Percentiles rank a stretch among this genome's conserved stretches.
Conservation (phyloP, 2,329 filamentous ascomycete species). For the Cadophora luteo-olivacea region DNA sequence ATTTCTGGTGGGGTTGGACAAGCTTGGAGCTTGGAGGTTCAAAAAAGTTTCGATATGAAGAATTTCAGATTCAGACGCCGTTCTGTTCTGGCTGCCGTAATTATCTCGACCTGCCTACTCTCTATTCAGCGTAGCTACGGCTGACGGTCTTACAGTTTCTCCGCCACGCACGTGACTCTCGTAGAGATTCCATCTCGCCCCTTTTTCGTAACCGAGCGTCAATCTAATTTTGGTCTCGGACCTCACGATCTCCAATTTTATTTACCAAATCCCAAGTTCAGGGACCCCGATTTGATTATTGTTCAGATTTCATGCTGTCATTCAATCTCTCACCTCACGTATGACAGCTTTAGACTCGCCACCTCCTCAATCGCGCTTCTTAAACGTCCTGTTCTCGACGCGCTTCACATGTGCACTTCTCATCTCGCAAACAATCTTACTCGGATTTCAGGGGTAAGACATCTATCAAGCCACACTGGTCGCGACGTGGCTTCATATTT, state of each 20-base stretch:
- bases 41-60: constrained; percentile 31
- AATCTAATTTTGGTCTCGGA: background rate
- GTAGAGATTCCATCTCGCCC: background rate
- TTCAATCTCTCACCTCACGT: constrained; percentile 21
- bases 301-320: background rate
- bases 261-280: constrained; percentile 14
- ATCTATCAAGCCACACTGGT: constrained; percentile 27
- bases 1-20: constrained; percentile 33
- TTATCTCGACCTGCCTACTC: background rate
- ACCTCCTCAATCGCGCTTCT: background rate
- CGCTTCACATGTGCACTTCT: background rate
- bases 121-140: background rate
- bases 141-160: background rate
- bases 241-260: constrained; percentile 11
- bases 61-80: constrained; percentile 21
- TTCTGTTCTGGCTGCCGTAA: constrained; percentile 19
- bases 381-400: background rate
- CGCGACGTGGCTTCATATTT: constrained; percentile 31
- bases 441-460: constrained; percentile 28
- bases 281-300: constrained; percentile 5
- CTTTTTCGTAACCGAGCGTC: constrained; percentile 6
- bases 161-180: background rate
- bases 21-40: constrained; percentile 28
- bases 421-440: constrained; percentile 27
- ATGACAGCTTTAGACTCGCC: constrained; percentile 7